These are phyloP conservation scores for Hericium erinaceus DNA, from an alignment of 768 basidiomycete genomes.

Conservation along the genomic window DNA sequence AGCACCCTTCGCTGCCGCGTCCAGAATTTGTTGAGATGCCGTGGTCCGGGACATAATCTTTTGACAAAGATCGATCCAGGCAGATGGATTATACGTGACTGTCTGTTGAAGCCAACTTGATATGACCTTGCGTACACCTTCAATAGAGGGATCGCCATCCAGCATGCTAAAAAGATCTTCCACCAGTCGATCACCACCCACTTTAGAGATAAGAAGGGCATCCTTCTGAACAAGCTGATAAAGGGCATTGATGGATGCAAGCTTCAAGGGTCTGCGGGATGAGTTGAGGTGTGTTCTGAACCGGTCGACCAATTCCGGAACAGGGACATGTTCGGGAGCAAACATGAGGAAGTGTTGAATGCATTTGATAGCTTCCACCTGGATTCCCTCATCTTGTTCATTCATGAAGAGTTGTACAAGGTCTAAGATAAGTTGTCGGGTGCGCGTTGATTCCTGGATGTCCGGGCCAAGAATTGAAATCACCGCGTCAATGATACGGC, in stretches of 20 bases:
- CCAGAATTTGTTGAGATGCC: conserved; percentile 65
- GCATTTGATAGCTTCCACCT: conserved; percentile 92
- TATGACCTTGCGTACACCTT: conserved; percentile 91
- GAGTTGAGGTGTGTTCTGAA: conserved; percentile 79
- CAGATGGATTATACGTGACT: conserved; percentile 84
- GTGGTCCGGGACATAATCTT: conserved; percentile 94
- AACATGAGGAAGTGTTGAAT: conserved; percentile 98
- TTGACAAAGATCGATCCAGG: conserved; percentile 97
- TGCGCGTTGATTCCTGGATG: conserved; percentile 77
- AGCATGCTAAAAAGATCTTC: conserved; percentile 93
- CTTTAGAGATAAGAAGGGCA: conserved; percentile 80
- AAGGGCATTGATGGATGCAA: conserved; percentile 90
- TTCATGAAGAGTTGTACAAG: conserved; percentile 78
- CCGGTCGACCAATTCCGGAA: conserved; percentile 68
- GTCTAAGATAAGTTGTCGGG: conserved; percentile 73
- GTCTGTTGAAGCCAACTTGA: conserved; percentile 93
- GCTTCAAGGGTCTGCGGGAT: conserved; percentile 73
- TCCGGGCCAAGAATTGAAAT: conserved; percentile 94
- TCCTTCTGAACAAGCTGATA: conserved; percentile 97
- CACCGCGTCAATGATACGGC: conserved; percentile 86
- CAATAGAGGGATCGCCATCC: conserved; percentile 88
- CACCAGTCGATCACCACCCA: conserved; percentile 90
- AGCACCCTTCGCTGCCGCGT: conserved; percentile 46
- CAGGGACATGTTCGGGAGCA: conserved; percentile 72
- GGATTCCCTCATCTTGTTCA: conserved; percentile 81